Conservation (phyloP, 202 grass and related monocot species). For the Eragrostis tef region DNA sequence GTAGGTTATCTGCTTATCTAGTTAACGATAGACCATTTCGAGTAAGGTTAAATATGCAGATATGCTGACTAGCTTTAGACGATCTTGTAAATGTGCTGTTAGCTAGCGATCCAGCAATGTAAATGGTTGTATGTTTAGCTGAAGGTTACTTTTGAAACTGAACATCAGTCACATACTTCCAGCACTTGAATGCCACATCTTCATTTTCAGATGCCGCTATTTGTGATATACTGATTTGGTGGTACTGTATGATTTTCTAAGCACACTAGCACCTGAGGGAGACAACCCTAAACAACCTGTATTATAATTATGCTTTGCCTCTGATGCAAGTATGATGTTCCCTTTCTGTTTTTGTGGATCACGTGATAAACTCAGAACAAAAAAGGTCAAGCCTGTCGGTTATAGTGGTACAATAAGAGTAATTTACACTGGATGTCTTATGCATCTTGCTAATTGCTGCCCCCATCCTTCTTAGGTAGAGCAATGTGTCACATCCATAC, state of each 20-base stretch:
- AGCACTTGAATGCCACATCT: neutral
- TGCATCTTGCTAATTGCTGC: no score
- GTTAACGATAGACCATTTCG: neutral
- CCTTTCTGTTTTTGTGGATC: neutral
- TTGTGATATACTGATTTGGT: neutral
- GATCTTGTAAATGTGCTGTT: neutral
- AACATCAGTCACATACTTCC: neutral
- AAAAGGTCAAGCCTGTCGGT: neutral
- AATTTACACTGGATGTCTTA: neutral
- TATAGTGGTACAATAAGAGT: neutral
- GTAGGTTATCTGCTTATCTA: no score
- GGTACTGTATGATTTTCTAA: neutral
- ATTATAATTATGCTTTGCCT: constrained; percentile 8
- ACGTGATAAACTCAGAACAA: neutral
- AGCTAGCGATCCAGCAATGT: constrained; percentile 9
- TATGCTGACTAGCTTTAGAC: neutral
- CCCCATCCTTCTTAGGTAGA: no score
- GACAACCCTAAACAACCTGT: neutral
- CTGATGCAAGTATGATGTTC: neutral
- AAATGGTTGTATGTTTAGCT: neutral
- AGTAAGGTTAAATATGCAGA: neutral
- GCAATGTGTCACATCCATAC: constrained; percentile 67
- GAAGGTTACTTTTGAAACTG: neutral
- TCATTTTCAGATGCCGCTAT: neutral
- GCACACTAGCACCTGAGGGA: neutral